Percentiles rank a stretch among this genome's conserved stretches.
Evolutionary conservation across 177 flowering plant species (phyloP).

Genomic region (Tripterygium wilfordii): DNA sequence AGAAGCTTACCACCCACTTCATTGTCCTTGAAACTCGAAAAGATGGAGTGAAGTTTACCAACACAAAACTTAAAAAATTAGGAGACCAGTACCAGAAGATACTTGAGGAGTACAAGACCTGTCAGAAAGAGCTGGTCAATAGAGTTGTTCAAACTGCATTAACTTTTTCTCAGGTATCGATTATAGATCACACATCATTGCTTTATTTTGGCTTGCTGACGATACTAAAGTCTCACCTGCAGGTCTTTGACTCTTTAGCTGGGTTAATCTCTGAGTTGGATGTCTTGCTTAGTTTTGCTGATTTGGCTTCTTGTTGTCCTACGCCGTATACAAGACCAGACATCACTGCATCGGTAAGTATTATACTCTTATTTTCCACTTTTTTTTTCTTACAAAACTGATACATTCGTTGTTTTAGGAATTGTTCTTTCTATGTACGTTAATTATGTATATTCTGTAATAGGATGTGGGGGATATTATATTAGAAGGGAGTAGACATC

Average conservation of each 20-base stretch:
- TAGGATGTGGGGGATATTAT: conserved; percentile 89
- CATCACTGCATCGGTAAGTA: conserved; percentile 72
- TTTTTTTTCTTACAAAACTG: background rate
- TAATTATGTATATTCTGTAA: conserved; percentile 9
- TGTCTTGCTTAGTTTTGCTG: conserved; percentile 96
- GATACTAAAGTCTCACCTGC: conserved; percentile 20
- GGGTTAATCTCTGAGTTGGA: conserved; percentile 83
- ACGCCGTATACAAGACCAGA: conserved; percentile 84
- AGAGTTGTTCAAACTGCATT: conserved; percentile 80
- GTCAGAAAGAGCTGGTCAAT: conserved; percentile 79
- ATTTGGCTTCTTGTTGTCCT: conserved; percentile 80
- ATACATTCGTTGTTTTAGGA: background rate
- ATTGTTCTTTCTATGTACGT: background rate
- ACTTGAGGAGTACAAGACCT: conserved; percentile 74
- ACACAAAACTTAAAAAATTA: conserved; percentile 80
- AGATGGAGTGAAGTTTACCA: conserved; percentile 96
- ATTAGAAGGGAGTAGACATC: conserved; percentile 90
- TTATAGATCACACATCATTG: conserved; percentile 3
- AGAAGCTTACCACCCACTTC: conserved; percentile 72
- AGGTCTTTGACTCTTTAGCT: conserved; percentile 84
- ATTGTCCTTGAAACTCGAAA: conserved; percentile 92
- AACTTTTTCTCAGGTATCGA: conserved; percentile 76
- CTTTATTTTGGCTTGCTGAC: background rate
- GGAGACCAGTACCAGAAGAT: conserved; percentile 83
- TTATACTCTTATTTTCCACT: conserved; percentile 7